Percentiles rank a stretch among this genome's conserved stretches.
These are phyloP conservation scores for Iris pallida DNA, from an alignment of 116 monocot genomes.

Conservation along the genomic window DNA sequence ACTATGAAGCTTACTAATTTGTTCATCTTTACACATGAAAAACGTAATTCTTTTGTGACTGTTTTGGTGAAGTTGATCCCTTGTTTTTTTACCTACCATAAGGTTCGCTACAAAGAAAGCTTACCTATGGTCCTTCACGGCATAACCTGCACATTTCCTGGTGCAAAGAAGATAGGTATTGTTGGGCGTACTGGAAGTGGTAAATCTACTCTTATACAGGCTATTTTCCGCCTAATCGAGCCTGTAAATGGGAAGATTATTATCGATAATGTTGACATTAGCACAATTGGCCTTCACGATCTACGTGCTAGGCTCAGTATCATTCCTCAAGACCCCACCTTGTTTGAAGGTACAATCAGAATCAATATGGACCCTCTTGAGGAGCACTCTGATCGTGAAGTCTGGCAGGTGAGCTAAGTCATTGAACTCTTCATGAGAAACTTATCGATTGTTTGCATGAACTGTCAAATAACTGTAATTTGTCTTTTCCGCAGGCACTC, in stretches of 20 bases:
- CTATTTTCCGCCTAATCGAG: constrained; percentile 84
- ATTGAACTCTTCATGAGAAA: neutral
- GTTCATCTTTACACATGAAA: too few relatives aligned
- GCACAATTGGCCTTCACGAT: constrained; percentile 86
- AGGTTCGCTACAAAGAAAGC: constrained; percentile 89
- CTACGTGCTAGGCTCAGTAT: constrained; percentile 79
- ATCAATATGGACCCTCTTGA: constrained; percentile 89
- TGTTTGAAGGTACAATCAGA: constrained; percentile 92
- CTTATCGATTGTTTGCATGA: too few relatives aligned
- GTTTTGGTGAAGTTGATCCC: neutral
- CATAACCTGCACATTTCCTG: constrained; percentile 76
- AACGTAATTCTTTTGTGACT: too few relatives aligned
- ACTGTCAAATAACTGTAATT: neutral
- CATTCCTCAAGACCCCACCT: constrained; percentile 90
- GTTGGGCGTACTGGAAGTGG: constrained; percentile 98
- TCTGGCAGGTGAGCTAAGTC: constrained; percentile 69
- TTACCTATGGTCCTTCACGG: constrained; percentile 77
- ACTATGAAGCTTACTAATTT: too few relatives aligned
- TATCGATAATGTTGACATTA: constrained; percentile 70
- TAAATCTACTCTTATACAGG: constrained; percentile 97
- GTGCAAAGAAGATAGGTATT: constrained; percentile 87
- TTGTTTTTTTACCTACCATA: constrained; percentile 2
- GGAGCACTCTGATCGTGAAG: constrained; percentile 76
- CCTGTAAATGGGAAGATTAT: constrained; percentile 78
- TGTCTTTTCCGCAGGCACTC: constrained; percentile 49